Base-by-base conservation (phyloP, 1,284 basidiomycete species). In the Apiotrichum akiyoshidainum region DNA sequence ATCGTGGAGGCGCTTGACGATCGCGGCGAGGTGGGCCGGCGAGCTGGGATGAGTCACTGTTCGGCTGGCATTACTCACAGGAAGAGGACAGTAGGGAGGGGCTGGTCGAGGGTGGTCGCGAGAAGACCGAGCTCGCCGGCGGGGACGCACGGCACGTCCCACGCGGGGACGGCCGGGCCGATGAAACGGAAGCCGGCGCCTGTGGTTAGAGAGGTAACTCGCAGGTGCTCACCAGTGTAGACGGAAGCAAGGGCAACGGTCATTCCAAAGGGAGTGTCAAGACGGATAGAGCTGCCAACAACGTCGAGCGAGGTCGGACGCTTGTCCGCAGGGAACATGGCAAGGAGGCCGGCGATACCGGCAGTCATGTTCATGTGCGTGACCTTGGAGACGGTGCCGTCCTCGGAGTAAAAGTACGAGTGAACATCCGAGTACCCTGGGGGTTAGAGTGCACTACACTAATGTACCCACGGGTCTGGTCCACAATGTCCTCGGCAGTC, bases 311-410 rank as follows among this genome's bases (percentile, higher is more conserved):
- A 52, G 1, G 70, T 66, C 0, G 76, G 77, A 17, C 77, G 68
- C 58, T 78, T 78, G 65, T 78, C 73, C 0, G 76, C 73, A 17
- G 78, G 76, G 68, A 78, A 78, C 22, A 72, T 46, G 10, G 77
- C 74, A 2, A 78, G 66, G 16, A 75, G 21, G n/a, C 69, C 71
- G 2, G 76, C 72, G 8, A 78, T 72, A 17, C 78, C 78, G 5
- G 78, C 74, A 0, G 78, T 79, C 55, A 78, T 59, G 61, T 75
- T 76, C 55, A 74, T 55, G 58, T 78, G 72, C 26, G 73, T 74
- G 33, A 68, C 70, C 61, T 71, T 71, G 52, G 65, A 58, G 7
- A 73, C 58, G 7, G 61, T 19, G 42, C 54, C 34, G 44, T 57
- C 34, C 54, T 53, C 46, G 17, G 52, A 47, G 59, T 74, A 76